Conservation (phyloP, 2,329 filamentous ascomycete genomes). For the Fusarium sp. region DNA sequence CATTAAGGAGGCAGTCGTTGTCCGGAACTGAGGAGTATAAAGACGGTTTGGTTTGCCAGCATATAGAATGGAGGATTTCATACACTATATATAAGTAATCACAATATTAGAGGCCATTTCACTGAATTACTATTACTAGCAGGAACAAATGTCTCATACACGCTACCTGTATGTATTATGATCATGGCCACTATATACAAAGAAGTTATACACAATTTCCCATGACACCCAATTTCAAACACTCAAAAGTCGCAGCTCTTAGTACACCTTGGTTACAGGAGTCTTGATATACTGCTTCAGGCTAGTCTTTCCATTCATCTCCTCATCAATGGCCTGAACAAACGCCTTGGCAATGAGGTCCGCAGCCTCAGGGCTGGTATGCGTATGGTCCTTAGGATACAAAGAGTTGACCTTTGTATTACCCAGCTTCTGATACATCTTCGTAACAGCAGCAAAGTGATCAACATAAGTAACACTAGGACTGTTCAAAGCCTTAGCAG, state of each 20-base stretch:
- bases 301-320: conserved; percentile 44
- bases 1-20: conserved; percentile 29
- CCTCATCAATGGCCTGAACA: conserved; percentile 46
- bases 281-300: conserved; percentile 41
- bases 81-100: accelerated
- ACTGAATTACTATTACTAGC: accelerated
- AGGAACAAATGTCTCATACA: background rate
- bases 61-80: background rate
- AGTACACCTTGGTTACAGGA: conserved; percentile 38
- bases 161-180: background rate
- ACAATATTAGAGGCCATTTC: accelerated
- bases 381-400: conserved; percentile 70
- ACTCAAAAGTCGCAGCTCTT: no score
- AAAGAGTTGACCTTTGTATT: conserved; percentile 58
- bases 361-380: conserved; percentile 66
- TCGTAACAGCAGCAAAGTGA: conserved; percentile 67
- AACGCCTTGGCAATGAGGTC: conserved; percentile 66
- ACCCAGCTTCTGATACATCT: conserved; percentile 62
- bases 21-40: background rate
- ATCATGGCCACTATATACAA: background rate
- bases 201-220: background rate
- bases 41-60: accelerated
- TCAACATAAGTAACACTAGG: conserved; percentile 64
- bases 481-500: conserved; percentile 48
- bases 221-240: accelerated